Conservation (phyloP, 2,329 filamentous ascomycete species). For the Cordyceps sp. region DNA sequence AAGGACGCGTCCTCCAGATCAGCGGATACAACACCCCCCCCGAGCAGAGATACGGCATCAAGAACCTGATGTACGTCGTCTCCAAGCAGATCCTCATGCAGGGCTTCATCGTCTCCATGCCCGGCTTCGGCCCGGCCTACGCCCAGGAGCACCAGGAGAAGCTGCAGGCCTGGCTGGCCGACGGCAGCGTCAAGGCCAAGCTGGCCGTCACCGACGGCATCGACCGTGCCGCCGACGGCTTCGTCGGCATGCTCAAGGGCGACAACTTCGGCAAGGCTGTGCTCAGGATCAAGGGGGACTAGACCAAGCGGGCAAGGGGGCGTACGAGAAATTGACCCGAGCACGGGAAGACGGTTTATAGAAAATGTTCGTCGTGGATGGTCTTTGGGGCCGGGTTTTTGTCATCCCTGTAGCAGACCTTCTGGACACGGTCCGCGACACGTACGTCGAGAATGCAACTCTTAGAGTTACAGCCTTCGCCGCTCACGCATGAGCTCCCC, state of each 20-base stretch:
- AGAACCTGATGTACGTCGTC: conserved; percentile 49
- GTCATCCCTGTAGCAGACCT: too few species aligned
- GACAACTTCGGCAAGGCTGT: conserved; percentile 81
- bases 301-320: too few species aligned
- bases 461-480: too few species aligned
- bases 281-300: too few species aligned
- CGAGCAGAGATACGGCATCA: conserved; percentile 45
- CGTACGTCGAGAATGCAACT: too few species aligned
- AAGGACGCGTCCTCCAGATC: conserved; percentile 28
- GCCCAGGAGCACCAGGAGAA: conserved; percentile 57
- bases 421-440: too few species aligned
- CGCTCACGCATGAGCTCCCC: too few species aligned
- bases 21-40: conserved; percentile 51
- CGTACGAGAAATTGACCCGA: too few species aligned
- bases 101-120: conserved; percentile 59
- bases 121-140: conserved; percentile 50
- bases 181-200: conserved; percentile 58
- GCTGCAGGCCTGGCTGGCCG: conserved; percentile 57
- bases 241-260: conserved; percentile 59
- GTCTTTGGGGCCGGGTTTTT: too few species aligned
- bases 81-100: conserved; percentile 51
- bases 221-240: conserved; percentile 58
- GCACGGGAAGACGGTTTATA: too few species aligned
- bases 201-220: conserved; percentile 57
- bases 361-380: too few species aligned